Base-by-base conservation (phyloP, 2,329 filamentous ascomycete species). In the Aspergillus carbonarius region DNA sequence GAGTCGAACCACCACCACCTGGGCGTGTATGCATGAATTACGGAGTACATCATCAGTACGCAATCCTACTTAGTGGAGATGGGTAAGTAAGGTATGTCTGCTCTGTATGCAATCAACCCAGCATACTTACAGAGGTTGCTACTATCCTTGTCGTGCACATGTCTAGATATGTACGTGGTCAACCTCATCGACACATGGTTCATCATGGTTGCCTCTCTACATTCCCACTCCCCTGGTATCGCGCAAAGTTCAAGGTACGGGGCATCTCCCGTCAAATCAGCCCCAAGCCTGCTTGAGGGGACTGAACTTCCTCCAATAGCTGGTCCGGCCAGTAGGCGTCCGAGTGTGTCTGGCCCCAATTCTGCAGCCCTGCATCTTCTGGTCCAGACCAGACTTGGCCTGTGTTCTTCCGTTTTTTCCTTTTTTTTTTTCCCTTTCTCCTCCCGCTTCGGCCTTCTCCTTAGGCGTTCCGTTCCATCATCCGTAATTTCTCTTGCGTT, bases 281-380 rank as follows among this genome's bases (percentile, higher is more conserved):
- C 20, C 42, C 42, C 42, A 25, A 47, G 27, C 44, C 44, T 48
- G 23, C 25, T 30, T 5, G 18, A 42, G 23, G 44, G 27, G 9
- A 48, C 44, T 32, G 25, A 30, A 30, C 32, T 46, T 54, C 23
- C 51, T 42, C 32, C 18, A 37, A 44, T 47, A 9, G 30, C 53
- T 49, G 37, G 30, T 32, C 39, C 39, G 37, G 51, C 50, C n/a
- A 55, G 44, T 48, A 27, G 54, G 23, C 13, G 51, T 23, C 27
- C 27, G 13, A 50, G 23, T 9, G 44, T 48, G 44, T 48, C 44
- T 48, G 46, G 55, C 55, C 37, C 53, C 40, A 42, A 58, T 57
- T 62, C 60, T 62, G 60, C 62, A 63, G 63, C 61, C 57, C 54
- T 63, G 59, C 59, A 62, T 58, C 51, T 57, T 48, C 55, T 58